Conservation (phyloP, 257 asterid species). For the Plantago elongata region DNA sequence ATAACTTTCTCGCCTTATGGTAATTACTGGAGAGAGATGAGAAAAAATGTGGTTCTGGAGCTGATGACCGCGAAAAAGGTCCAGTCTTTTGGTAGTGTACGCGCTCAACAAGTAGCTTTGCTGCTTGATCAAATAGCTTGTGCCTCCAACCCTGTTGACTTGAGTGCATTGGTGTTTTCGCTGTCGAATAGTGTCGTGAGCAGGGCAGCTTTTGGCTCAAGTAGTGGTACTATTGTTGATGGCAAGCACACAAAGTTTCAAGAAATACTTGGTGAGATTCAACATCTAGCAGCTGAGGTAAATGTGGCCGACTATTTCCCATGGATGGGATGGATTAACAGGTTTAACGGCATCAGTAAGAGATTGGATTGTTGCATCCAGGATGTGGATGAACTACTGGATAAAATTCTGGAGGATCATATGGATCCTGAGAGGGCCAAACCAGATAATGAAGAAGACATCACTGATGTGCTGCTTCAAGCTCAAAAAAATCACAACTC, state of each 20-base stretch:
- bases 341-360: constrained; percentile 25
- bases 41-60: constrained; percentile 28
- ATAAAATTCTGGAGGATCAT: constrained; percentile 28
- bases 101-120: constrained; percentile 27
- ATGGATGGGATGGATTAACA: constrained; percentile 27
- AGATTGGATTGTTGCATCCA: constrained; percentile 16
- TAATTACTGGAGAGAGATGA: constrained; percentile 28
- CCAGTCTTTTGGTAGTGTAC: constrained; percentile 24
- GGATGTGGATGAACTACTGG: constrained; percentile 19
- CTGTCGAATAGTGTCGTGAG: constrained; percentile 33
- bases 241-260: constrained; percentile 7
- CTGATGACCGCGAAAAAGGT: constrained; percentile 32
- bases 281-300: constrained; percentile 21
- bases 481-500: constrained; percentile 18
- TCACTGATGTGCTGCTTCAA: constrained; percentile 28
- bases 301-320: constrained; percentile 36
- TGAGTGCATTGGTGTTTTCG: constrained; percentile 24
- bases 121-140: constrained; percentile 19
- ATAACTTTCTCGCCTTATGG: constrained; percentile 29
- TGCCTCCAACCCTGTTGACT: constrained; percentile 11
- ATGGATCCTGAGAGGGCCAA: constrained; percentile 9
- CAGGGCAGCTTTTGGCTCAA: constrained; percentile 42
- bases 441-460: constrained; percentile 24
- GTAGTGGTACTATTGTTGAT: background rate
- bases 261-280: constrained; percentile 22